Base-by-base conservation (phyloP, 108 stramenopile genomes). In the Fragilaria crotonensis region DNA sequence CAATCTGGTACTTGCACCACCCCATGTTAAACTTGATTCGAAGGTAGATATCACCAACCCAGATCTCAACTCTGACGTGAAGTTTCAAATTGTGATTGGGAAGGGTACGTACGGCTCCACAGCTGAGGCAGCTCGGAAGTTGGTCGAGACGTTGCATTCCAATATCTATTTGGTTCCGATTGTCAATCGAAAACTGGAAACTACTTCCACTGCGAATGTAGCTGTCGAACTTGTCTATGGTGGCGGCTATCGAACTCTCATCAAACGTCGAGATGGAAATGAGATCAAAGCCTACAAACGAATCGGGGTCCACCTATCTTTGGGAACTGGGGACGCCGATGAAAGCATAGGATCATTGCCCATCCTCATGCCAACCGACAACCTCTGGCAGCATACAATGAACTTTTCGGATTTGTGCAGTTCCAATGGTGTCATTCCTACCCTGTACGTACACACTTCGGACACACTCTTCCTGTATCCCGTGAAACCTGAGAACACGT, bases 261-360 rank as follows among this genome's bases (percentile, higher is more conserved):
- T 7, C 36, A 7, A 41, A 41, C 36, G 36, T 14, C 7, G 14
- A 41, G 36, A 14, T 41, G 36, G 36, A 11, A 7, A 7, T 41
- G 36, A 41, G 14, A 7, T 41, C 7, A 41, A 41, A 14, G 14
- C 36, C 14, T 41, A 41, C 36, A 41, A 14, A 14, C 36, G 14
- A 14, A 41, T 41, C 14, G 36, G 36, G 14, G 36, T 41, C 11
- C 36, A 41, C 36, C 7, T 41, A 7, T 41, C 36, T 14, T 11
- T 41, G 7, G 36, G 36, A 14, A 11, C 76, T 19, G 20, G 7
- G 20, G 30, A 28, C 3, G 68, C 48, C 5, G 17, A 9, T 9
- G 7, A 18, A 7, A 9, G 25, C 81, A 73, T 4, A 79, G 80
- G 70, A 78, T n/a, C n/a, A n/a, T 80, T 29, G 79, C 72, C 50